These are phyloP conservation scores for Cochlearia excelsa DNA, from an alignment of 345 rosid species.

Conservation along the genomic window DNA sequence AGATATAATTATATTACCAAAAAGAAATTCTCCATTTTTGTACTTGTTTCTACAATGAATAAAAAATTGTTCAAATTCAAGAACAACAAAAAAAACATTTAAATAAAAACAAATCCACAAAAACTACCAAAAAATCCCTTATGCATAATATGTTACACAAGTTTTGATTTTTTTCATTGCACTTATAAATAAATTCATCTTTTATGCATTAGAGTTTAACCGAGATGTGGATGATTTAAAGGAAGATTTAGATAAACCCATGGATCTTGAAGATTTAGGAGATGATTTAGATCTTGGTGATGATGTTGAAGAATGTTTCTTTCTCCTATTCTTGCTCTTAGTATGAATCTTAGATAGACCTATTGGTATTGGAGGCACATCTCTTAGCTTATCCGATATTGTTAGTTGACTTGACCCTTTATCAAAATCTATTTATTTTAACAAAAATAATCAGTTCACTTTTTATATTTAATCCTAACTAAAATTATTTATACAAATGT, in stretches of 20 bases:
- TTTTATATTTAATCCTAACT: too few species aligned
- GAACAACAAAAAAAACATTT: conserved; percentile 14
- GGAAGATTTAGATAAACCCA: conserved; percentile 22
- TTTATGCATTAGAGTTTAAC: conserved; percentile 31
- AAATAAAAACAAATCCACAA: conserved; percentile 13
- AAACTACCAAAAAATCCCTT: conserved; percentile 2
- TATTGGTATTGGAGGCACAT: conserved; percentile 28
- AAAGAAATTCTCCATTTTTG: too few species aligned
- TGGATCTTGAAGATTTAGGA: conserved; percentile 30
- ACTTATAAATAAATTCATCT: not conserved
- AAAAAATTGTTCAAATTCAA: not conserved
- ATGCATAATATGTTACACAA: conserved; percentile 8
- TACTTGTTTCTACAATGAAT: not conserved
- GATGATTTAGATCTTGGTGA: conserved; percentile 36
- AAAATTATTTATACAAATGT: not conserved
- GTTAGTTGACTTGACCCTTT: conserved; percentile 25
- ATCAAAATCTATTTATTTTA: conserved; percentile 24
- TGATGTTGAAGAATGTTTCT: conserved; percentile 31
- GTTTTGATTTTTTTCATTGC: not conserved
- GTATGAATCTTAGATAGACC: conserved; percentile 23
- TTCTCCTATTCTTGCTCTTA: conserved; percentile 30
- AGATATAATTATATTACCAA: too few species aligned
- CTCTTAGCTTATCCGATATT: conserved; percentile 24
- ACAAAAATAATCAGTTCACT: not conserved
- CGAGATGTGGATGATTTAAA: conserved; percentile 26